Conservation (phyloP, 495 filamentous ascomycete species). For the Talaromyces nanjingensis region DNA sequence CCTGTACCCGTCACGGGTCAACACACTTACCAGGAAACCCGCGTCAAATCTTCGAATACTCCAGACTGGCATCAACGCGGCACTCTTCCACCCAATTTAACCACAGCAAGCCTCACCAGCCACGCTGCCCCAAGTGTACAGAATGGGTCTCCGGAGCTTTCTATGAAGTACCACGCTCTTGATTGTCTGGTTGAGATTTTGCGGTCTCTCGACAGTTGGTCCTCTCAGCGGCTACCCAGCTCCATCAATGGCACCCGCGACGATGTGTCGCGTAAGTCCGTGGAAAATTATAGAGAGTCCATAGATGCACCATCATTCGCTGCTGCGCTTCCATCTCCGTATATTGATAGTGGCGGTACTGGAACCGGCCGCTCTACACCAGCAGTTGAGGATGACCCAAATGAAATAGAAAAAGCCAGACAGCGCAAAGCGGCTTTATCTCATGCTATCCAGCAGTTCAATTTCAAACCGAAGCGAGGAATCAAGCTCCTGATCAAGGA, state of each 20-base stretch:
- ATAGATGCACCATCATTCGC: constrained; percentile 50
- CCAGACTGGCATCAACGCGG: constrained; percentile 77
- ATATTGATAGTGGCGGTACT: constrained; percentile 45
- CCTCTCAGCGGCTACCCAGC: constrained; percentile 58
- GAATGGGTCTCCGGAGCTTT: constrained; percentile 72
- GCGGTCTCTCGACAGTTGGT: constrained; percentile 89
- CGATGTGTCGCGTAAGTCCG: constrained; percentile 56
- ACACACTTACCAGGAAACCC: constrained; percentile 71
- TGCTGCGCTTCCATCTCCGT: constrained; percentile 42
- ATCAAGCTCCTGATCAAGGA: constrained; percentile 76
- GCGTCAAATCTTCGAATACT: constrained; percentile 48
- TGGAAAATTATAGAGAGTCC: constrained; percentile 75
- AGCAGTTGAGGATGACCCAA: constrained; percentile 78
- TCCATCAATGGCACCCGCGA: constrained; percentile 1
- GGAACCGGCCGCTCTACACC: constrained; percentile 67
- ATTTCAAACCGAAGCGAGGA: constrained; percentile 95
- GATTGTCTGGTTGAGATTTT: constrained; percentile 84
- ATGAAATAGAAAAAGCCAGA: constrained; percentile 86
- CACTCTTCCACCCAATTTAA: constrained; percentile 78
- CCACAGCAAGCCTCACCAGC: constrained; percentile 61
- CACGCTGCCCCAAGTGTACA: constrained; percentile 42
- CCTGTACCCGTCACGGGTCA: constrained; percentile 71
- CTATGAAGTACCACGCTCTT: constrained; percentile 79
- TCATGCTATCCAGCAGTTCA: constrained; percentile 87
- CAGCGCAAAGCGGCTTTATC: constrained; percentile 85